Percentiles rank a stretch among this genome's conserved stretches.
Evolutionary conservation across 176 grass and related monocot species (phyloP).

Genomic region (Elymus sibiricus): DNA sequence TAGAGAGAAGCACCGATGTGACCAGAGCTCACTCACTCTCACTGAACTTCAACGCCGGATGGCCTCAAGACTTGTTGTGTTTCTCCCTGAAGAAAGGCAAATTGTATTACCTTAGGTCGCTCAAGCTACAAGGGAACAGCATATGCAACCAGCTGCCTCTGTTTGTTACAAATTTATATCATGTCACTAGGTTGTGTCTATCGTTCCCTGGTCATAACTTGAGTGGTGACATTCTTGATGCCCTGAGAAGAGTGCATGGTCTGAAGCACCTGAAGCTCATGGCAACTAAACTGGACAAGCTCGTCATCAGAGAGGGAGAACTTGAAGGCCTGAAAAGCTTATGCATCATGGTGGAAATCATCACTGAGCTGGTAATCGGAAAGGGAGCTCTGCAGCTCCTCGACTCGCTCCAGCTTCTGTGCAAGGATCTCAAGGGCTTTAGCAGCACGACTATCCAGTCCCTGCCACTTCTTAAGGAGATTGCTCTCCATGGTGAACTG

Average conservation of each 20-base stretch:
- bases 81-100: neutral
- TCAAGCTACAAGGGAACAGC: neutral
- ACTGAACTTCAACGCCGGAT: neutral
- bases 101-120: neutral
- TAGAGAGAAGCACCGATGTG: neutral
- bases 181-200: neutral
- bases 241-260: neutral
- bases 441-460: neutral
- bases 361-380: neutral
- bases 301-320: neutral
- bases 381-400: neutral
- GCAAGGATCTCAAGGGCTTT: neutral
- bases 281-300: neutral
- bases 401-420: neutral
- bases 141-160: neutral
- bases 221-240: neutral
- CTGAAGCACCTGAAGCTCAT: conserved; percentile 3
- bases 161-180: neutral
- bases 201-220: neutral
- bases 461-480: neutral
- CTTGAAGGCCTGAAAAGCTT: neutral
- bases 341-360: neutral
- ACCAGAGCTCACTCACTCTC: neutral
- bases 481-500: neutral
- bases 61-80: neutral